Base-by-base conservation (phyloP, 164 flowering plant species). In the Nymphaea colorata region DNA sequence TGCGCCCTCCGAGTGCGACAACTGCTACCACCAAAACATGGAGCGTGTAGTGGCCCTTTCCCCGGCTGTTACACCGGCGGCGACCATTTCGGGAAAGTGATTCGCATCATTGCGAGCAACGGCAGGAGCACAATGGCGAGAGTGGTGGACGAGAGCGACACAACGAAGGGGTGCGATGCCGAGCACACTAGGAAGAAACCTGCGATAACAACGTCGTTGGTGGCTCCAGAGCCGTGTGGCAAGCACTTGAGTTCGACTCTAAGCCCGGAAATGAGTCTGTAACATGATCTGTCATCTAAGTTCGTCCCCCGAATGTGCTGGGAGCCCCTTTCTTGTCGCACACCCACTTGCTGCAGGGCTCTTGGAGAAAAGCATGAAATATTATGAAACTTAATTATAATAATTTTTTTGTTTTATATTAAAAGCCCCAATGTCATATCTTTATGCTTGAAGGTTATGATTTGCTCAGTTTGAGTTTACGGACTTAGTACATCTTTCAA, bases 101-200 rank as follows among this genome's bases (percentile, higher is more conserved):
- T 70, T 5, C 64, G 3, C 6, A 64, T 70, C 6, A 55, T 4
- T 47, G 55, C 55, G 55, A 36, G 64, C 59, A 68, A 68, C 43
- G 70, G 66, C 0, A 25, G n/a, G 44, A 59, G 64, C 16, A 53
- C 61, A 7, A n/a, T 42, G 47, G 70, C 70, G 4, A 67, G 59
- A 64, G 70, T 67, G 17, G 72, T 70, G 5, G 68, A 70, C 57
- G 72, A 70, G 57, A 64, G 72, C 64, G 72, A 70, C 43, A 64
- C 72, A 3, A 43, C 62, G 7, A 65, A 14, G 47, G 72, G 72
- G 14, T 65, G 72, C 47, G 70, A 68, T 44, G 43, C 66, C 2
- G 60, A 61, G 15, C 70, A 61, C n/a, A 43, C 43, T 43, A 60
- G 15, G 65, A 68, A 6, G 57, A 64, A 4, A 64, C 70, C 5